These are phyloP conservation scores for Penium margaritaceum DNA, from an alignment of 139 green algal species.

Conservation along the genomic window DNA sequence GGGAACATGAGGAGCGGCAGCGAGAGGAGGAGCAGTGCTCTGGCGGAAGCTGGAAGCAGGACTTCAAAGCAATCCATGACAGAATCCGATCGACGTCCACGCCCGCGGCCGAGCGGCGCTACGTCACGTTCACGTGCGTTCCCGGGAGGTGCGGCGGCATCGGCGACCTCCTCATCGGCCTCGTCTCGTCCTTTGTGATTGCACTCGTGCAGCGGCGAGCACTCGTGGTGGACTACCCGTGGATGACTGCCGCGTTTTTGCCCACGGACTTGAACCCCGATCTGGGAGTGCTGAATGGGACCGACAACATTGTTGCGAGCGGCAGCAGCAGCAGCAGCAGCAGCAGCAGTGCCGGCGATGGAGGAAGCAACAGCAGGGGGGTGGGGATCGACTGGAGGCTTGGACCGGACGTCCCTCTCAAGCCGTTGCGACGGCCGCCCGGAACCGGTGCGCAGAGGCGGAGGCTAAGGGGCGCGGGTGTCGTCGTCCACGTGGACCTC, in stretches of 20 bases:
- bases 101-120: background rate
- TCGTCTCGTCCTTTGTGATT: slow-evolving; percentile 5
- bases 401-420: background rate
- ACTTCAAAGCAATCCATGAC: too few species aligned
- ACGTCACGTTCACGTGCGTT: slow-evolving; percentile 7
- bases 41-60: too few species aligned
- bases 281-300: too few species aligned
- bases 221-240: background rate
- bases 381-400: slow-evolving; percentile 4
- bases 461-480: background rate
- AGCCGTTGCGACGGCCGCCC: background rate
- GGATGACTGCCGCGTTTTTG: background rate
- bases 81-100: too few species aligned
- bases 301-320: too few species aligned
- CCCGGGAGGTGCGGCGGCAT: slow-evolving; percentile 2
- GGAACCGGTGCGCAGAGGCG: background rate
- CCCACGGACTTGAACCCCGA: too few species aligned
- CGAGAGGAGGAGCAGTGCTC: too few species aligned
- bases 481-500: background rate
- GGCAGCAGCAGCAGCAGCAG: too few species aligned
- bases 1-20: too few species aligned
- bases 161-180: slow-evolving; percentile 4
- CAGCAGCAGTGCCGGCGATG: too few species aligned
- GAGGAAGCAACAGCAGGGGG: too few species aligned
- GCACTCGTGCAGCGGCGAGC: background rate